Evolutionary conservation across 176 grass and related monocot genomes (phyloP).

Genomic region (Lolium rigidum): DNA sequence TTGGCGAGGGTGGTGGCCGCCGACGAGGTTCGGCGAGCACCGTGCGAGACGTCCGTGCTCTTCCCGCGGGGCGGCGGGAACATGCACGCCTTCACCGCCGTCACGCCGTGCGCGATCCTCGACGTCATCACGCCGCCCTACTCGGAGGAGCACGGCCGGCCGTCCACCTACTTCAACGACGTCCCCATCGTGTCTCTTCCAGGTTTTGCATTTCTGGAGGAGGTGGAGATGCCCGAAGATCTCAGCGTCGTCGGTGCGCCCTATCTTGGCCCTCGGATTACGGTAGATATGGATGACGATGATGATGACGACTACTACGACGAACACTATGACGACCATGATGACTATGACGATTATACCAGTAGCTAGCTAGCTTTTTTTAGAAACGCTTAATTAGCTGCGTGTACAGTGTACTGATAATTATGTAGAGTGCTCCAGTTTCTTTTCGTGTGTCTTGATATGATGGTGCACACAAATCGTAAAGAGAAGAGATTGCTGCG

Average conservation of each 20-base stretch:
- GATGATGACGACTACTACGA: neutral
- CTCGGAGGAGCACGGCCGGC: conserved; percentile 62
- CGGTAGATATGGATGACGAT: conserved; percentile 44
- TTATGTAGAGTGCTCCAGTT: neutral
- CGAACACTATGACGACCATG: too few relatives aligned
- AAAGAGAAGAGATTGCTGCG: neutral
- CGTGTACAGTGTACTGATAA: neutral
- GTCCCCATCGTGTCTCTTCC: conserved; percentile 58
- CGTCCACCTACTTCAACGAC: conserved; percentile 71
- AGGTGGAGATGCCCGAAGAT: conserved; percentile 63
- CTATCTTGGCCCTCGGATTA: conserved; percentile 69
- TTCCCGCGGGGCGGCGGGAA: conserved; percentile 87
- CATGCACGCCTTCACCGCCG: conserved; percentile 79
- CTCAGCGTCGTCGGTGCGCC: conserved; percentile 63
- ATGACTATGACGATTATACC: neutral
- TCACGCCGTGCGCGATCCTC: conserved; percentile 85
- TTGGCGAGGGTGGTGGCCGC: conserved; percentile 71
- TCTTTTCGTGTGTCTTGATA: neutral
- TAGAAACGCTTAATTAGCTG: neutral
- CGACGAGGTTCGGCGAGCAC: conserved; percentile 53
- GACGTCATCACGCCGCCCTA: conserved; percentile 83
- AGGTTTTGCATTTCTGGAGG: conserved; percentile 64
- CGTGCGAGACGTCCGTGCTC: conserved; percentile 66
- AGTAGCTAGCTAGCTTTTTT: neutral
- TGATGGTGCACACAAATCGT: neutral